A percentile compares a stretch with the other conserved stretches of the same genome.
Evolutionary conservation across 1,284 basidiomycete genomes (phyloP).

Genomic region (Schizophyllum amplum): DNA sequence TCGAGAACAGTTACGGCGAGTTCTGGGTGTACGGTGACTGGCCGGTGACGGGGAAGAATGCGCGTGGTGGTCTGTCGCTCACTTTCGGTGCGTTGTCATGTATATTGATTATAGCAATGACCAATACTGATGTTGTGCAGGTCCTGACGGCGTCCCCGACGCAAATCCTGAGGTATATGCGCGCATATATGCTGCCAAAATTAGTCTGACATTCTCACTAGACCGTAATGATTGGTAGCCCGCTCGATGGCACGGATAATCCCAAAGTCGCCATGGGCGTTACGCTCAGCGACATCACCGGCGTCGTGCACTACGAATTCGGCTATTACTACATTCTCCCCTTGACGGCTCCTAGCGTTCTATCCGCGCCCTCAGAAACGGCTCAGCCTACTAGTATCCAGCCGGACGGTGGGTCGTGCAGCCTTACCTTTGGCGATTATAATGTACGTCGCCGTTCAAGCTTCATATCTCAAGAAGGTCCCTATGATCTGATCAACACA

Average conservation of each 20-base stretch:
- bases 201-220: conserved; percentile 2
- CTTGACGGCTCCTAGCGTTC: conserved; percentile 41
- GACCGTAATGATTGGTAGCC: conserved; percentile 40
- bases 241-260: conserved; percentile 49
- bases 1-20: conserved; percentile 46
- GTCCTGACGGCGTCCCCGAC: conserved; percentile 39
- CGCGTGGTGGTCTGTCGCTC: conserved; percentile 48
- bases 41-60: conserved; percentile 48
- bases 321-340: conserved; percentile 36
- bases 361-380: conserved; percentile 27
- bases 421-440: conserved; percentile 53
- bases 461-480: neutral
- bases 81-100: conserved; percentile 32
- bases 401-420: conserved; percentile 31
- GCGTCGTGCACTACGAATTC: conserved; percentile 48
- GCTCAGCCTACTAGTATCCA: conserved; percentile 33
- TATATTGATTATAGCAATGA: neutral
- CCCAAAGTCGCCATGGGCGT: conserved; percentile 42
- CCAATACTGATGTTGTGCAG: conserved; percentile 19
- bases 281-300: conserved; percentile 43
- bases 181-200: neutral
- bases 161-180: conserved; percentile 40
- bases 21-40: conserved; percentile 56
- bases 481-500: neutral
- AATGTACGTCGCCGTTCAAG: conserved; percentile 35